Conservation (phyloP, 2,329 filamentous ascomycete species). For the Botryotinia convoluta region DNA sequence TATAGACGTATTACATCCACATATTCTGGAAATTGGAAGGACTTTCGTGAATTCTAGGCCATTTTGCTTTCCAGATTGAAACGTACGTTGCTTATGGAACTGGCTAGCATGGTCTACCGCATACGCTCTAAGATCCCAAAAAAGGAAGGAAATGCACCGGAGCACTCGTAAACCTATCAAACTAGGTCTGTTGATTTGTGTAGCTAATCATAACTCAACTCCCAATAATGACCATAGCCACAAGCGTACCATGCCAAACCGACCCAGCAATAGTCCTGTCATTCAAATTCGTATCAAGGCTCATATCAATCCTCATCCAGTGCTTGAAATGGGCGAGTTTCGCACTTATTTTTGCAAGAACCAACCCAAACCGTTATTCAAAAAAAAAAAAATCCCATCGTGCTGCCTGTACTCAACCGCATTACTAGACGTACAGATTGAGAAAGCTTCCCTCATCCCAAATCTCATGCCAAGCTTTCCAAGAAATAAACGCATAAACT, state of each 20-base stretch:
- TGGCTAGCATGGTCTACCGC: not conserved
- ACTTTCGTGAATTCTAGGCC: not conserved
- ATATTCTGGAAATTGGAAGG: not conserved
- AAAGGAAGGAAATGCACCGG: not conserved
- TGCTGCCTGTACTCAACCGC: not conserved
- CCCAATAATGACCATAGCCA: not conserved
- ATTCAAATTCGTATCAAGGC: not conserved
- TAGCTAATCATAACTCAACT: not conserved
- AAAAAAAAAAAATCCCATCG: too few species aligned
- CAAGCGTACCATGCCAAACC: not conserved
- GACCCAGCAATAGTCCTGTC: not conserved
- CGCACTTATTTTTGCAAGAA: not conserved
- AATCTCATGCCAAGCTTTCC: not conserved
- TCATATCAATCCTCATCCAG: not conserved
- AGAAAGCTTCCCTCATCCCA: not conserved
- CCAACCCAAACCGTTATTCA: too few species aligned
- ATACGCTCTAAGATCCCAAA: not conserved
- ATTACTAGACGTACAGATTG: not conserved
- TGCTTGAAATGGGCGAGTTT: rapidly evolving
- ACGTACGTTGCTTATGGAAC: not conserved
- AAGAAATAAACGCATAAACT: not conserved
- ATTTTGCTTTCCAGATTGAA: not conserved
- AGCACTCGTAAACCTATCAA: not conserved
- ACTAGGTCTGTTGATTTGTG: not conserved
- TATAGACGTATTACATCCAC: not conserved